phyloP scores from a whole-genome alignment of 176 grass and related monocot genomes.

The Musa itinerans region DNA sequence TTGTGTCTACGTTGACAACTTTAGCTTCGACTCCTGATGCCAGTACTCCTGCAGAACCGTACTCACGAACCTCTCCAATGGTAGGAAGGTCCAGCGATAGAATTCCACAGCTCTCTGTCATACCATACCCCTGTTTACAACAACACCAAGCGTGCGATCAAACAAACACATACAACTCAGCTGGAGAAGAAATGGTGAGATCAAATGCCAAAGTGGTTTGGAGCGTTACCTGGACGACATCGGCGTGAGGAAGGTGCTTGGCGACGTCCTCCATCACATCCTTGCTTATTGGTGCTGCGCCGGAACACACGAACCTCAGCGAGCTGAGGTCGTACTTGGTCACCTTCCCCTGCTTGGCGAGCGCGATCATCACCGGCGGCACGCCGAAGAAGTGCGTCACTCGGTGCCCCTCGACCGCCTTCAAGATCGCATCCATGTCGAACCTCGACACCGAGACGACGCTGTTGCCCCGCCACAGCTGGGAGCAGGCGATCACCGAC shows the following conservation, averaged over 20 bases:
- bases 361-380: slow-evolving; percentile 83
- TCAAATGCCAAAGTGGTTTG: no score
- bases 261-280: slow-evolving; percentile 80
- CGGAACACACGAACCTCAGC: slow-evolving; percentile 53
- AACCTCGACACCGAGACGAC: slow-evolving; percentile 65
- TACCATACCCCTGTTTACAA: slow-evolving; percentile 69
- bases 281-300: slow-evolving; percentile 91
- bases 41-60: slow-evolving; percentile 67
- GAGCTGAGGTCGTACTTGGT: slow-evolving; percentile 76
- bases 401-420: slow-evolving; percentile 36
- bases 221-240: slow-evolving; percentile 49
- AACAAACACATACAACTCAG: no score
- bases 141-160: background rate
- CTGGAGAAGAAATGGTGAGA: background rate
- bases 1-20: slow-evolving; percentile 48
- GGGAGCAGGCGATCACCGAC: slow-evolving; percentile 51
- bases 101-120: slow-evolving; percentile 85
- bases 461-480: slow-evolving; percentile 60
- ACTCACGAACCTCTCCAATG: slow-evolving; percentile 34
- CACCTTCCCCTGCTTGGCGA: slow-evolving; percentile 51
- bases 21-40: slow-evolving; percentile 66
- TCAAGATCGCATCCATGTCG: slow-evolving; percentile 49
- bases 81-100: slow-evolving; percentile 52
- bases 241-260: slow-evolving; percentile 43
- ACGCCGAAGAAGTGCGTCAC: slow-evolving; percentile 74